These are phyloP conservation scores for Leccinellum rugosiceps DNA, from an alignment of 768 basidiomycete genomes.

Conservation along the genomic window DNA sequence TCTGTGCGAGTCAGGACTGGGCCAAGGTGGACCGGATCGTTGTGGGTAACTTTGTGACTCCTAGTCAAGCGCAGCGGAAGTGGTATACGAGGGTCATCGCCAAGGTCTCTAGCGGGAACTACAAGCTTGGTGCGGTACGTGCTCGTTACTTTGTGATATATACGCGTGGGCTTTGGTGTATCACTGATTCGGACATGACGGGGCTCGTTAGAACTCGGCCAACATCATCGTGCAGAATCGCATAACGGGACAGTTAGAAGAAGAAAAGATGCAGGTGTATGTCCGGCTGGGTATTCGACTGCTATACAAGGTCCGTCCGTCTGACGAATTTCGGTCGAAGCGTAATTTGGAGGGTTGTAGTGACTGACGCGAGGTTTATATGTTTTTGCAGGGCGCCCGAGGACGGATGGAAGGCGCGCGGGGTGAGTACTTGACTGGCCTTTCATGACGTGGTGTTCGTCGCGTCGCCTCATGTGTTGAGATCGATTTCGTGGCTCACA, in stretches of 20 bases:
- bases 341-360: background rate
- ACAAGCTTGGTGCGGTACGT: slow-evolving; percentile 83
- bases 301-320: slow-evolving; percentile 67
- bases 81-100: slow-evolving; percentile 91
- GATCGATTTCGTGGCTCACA: slow-evolving; percentile 48
- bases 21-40: slow-evolving; percentile 83
- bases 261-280: slow-evolving; percentile 98
- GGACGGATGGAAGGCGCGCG: slow-evolving; percentile 85
- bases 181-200: background rate
- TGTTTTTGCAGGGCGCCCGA: slow-evolving; percentile 61
- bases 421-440: slow-evolving; percentile 44
- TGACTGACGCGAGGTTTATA: background rate
- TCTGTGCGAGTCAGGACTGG: slow-evolving; percentile 95
- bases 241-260: slow-evolving; percentile 84
- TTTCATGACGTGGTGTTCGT: background rate
- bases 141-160: background rate
- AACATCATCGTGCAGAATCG: slow-evolving; percentile 98
- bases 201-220: slow-evolving; percentile 74
- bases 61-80: slow-evolving; percentile 93
- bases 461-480: background rate
- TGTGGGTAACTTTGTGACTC: slow-evolving; percentile 92
- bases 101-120: slow-evolving; percentile 84
- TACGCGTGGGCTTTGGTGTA: background rate
- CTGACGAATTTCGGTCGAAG: background rate
- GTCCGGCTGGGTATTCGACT: slow-evolving; percentile 90